phyloP scores from a whole-genome alignment of 495 filamentous ascomycete species.

The Filosporella fistucella region DNA sequence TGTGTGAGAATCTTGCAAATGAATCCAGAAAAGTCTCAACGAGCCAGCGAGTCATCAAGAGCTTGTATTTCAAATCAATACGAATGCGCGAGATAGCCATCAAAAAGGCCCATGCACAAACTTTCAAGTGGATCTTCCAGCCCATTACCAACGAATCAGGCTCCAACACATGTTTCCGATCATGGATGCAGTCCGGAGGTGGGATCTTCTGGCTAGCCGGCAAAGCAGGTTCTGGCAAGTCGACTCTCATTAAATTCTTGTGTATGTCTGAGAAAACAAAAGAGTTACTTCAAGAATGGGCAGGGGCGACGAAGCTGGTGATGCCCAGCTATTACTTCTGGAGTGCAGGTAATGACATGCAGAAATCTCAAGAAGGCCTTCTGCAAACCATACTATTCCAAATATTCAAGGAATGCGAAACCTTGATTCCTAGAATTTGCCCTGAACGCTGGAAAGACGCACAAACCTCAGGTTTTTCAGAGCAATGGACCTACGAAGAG shows the following conservation, averaged over 20 bases:
- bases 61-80: not conserved
- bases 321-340: conserved; percentile 40
- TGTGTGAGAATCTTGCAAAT: not conserved
- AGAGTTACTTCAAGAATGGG: conserved; percentile 17
- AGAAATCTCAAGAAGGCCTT: conserved; percentile 40
- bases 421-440: not conserved
- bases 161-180: conserved; percentile 18
- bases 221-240: conserved; percentile 34
- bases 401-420: conserved; percentile 25
- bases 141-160: not conserved
- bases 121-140: conserved; percentile 25
- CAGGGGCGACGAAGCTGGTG: conserved; percentile 5
- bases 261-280: conserved; percentile 13
- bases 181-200: conserved; percentile 16
- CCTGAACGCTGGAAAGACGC: not conserved
- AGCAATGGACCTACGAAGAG: not conserved
- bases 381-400: conserved; percentile 38
- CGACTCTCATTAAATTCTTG: conserved; percentile 33
- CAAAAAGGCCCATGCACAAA: conserved; percentile 19
- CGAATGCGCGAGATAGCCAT: too few relatives aligned
- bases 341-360: conserved; percentile 29
- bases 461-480: not conserved
- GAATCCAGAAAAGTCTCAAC: not conserved
- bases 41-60: not conserved
- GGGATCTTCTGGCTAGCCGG: conserved; percentile 31